Evolutionary conservation across 2,329 filamentous ascomycete genomes (phyloP).

Genomic region (Pseudogymnoascus sp.): DNA sequence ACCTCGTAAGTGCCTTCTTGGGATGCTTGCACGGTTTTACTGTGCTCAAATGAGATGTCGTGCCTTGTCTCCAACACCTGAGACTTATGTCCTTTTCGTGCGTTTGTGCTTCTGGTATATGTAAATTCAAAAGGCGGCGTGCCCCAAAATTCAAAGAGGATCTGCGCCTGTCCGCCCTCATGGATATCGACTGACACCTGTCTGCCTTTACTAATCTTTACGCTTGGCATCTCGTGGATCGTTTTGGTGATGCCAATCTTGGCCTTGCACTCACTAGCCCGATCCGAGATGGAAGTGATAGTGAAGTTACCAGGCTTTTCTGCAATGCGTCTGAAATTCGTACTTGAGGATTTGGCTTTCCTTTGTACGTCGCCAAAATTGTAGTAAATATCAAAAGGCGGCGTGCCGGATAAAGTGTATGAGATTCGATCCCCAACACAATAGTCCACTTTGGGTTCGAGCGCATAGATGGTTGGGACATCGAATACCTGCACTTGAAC

Average conservation of each 20-base stretch:
- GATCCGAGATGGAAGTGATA: conserved; percentile 81
- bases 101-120: conserved; percentile 85
- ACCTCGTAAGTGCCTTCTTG: conserved; percentile 98
- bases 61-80: conserved; percentile 85
- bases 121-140: conserved; percentile 97
- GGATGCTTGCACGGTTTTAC: conserved; percentile 73
- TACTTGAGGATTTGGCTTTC: conserved; percentile 71
- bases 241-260: conserved; percentile 69
- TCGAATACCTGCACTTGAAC: conserved; percentile 92
- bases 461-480: conserved; percentile 79
- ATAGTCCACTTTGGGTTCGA: conserved; percentile 80
- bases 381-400: conserved; percentile 90
- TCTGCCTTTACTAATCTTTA: conserved; percentile 78
- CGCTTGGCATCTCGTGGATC: conserved; percentile 88
- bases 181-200: conserved; percentile 86
- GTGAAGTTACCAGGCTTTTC: conserved; percentile 84
- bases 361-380: conserved; percentile 72
- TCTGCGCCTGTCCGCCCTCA: conserved; percentile 88
- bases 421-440: conserved; percentile 93
- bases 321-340: conserved; percentile 86
- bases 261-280: conserved; percentile 80
- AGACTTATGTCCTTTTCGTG: conserved; percentile 66
- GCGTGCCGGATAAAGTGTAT: conserved; percentile 82
- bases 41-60: conserved; percentile 74
- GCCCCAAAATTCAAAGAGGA: conserved; percentile 91